These are phyloP conservation scores for Pythium pyrilobum DNA, from an alignment of 352 stramenopile species.

Conservation along the genomic window DNA sequence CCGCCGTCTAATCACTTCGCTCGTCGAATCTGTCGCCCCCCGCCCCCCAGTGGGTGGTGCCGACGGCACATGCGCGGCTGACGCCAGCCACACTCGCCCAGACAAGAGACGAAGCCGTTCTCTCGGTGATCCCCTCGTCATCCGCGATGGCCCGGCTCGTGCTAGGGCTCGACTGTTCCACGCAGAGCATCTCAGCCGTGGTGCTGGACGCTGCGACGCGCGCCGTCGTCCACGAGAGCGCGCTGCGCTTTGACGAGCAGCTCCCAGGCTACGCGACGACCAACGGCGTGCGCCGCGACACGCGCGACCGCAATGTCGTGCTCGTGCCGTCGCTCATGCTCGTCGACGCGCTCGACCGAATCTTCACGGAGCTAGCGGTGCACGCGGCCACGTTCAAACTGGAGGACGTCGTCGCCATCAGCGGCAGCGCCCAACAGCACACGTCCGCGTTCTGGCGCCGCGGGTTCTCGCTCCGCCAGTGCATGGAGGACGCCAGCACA, in stretches of 20 bases:
- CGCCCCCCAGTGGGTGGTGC: slow-evolving; percentile 5
- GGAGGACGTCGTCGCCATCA: slow-evolving; percentile 47
- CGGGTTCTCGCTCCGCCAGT: slow-evolving; percentile 35
- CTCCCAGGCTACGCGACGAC: slow-evolving; percentile 60
- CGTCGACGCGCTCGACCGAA: slow-evolving; percentile 69
- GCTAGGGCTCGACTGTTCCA: slow-evolving; percentile 79
- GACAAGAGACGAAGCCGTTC: not conserved
- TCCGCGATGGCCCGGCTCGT: slow-evolving; percentile 24
- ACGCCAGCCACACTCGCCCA: slow-evolving; percentile 1
- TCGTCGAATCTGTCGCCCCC: slow-evolving; percentile 9
- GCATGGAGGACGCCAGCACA: slow-evolving; percentile 26
- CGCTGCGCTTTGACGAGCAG: slow-evolving; percentile 65
- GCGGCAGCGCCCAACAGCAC: slow-evolving; percentile 80
- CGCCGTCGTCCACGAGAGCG: slow-evolving; percentile 40
- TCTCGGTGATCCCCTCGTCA: not conserved
- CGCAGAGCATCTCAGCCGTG: slow-evolving; percentile 79
- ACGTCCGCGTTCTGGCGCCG: slow-evolving; percentile 72
- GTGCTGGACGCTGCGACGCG: slow-evolving; percentile 33
- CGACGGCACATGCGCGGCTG: not conserved
- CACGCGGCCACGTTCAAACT: slow-evolving; percentile 28
- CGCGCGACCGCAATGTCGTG: slow-evolving; percentile 32
- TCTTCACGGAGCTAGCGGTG: slow-evolving; percentile 38
- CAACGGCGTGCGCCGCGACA: slow-evolving; percentile 57
- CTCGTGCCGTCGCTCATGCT: slow-evolving; percentile 74
- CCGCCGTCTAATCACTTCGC: slow-evolving; percentile 17